phyloP scores from a whole-genome alignment of 768 basidiomycete genomes.

The Podaxis sp. region DNA sequence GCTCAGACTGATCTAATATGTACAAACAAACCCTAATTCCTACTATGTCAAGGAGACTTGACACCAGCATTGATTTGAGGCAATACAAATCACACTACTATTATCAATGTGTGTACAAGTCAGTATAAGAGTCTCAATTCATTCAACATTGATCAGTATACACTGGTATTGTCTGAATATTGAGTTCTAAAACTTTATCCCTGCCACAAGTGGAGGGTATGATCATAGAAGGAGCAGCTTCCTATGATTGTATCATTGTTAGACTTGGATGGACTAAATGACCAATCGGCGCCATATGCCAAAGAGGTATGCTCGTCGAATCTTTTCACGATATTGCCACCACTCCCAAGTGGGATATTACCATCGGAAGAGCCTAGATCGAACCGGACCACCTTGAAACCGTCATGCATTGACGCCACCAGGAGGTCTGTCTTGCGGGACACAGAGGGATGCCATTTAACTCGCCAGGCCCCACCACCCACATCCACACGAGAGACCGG shows the following conservation, averaged over 20 bases:
- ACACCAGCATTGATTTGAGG: no score
- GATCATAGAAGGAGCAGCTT: conserved; percentile 96
- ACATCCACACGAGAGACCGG: conserved; percentile 61
- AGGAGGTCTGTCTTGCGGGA: conserved; percentile 70
- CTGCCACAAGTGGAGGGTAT: conserved; percentile 74
- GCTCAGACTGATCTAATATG: no score
- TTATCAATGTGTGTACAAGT: no score
- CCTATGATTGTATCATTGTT: conserved; percentile 54
- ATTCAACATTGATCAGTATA: no score
- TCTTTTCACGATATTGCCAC: conserved; percentile 42
- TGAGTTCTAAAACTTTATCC: no score
- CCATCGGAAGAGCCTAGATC: conserved; percentile 13
- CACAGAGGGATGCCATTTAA: conserved; percentile 88
- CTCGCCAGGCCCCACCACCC: conserved; percentile 93
- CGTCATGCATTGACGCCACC: conserved; percentile 97
- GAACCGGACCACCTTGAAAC: conserved; percentile 80
- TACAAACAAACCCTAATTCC: no score
- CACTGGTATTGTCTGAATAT: no score
- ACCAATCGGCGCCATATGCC: conserved; percentile 95
- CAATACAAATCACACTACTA: no score
- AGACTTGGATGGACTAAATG: conserved; percentile 29
- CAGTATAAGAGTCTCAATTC: no score
- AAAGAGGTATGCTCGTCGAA: conserved; percentile 79
- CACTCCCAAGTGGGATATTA: conserved; percentile 13
- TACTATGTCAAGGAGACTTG: no score